Evolutionary conservation across 257 asterid genomes (phyloP).

Genomic region (Nicotiana knightiana): DNA sequence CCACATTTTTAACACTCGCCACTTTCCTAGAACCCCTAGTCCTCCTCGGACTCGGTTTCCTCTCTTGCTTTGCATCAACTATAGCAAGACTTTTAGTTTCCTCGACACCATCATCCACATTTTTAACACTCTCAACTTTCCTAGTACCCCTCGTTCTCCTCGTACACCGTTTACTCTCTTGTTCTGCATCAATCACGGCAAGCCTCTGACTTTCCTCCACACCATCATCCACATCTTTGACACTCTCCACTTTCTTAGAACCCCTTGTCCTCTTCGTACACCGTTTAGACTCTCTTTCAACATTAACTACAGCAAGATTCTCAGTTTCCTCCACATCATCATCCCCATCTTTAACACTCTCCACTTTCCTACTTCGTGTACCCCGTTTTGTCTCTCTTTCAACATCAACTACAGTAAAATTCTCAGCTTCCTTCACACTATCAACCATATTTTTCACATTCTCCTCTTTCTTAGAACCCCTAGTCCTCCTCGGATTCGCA

Average conservation of each 20-base stretch:
- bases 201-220: constrained; percentile 8
- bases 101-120: constrained; percentile 1
- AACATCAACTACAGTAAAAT: not conserved
- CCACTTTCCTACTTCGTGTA: constrained; percentile 8
- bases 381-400: not conserved
- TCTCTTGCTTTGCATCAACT: constrained; percentile 3
- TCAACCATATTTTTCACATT: not conserved
- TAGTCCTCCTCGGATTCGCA: not conserved
- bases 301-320: constrained; percentile 22
- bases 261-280: constrained; percentile 7
- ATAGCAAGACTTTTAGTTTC: constrained; percentile 10
- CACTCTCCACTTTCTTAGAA: not conserved
- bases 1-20: not conserved
- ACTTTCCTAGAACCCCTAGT: not conserved
- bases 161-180: not conserved
- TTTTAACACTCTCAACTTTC: constrained; percentile 2
- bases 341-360: not conserved
- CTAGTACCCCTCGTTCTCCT: constrained; percentile 13
- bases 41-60: not conserved
- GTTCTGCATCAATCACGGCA: constrained; percentile 7
- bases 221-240: constrained; percentile 11
- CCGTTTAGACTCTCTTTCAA: constrained; percentile 9
- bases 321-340: constrained; percentile 4
- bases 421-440: not conserved
- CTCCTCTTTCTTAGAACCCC: not conserved